These are phyloP conservation scores for Cercospora berteroae DNA, from an alignment of 2,329 filamentous ascomycete species.

Conservation along the genomic window DNA sequence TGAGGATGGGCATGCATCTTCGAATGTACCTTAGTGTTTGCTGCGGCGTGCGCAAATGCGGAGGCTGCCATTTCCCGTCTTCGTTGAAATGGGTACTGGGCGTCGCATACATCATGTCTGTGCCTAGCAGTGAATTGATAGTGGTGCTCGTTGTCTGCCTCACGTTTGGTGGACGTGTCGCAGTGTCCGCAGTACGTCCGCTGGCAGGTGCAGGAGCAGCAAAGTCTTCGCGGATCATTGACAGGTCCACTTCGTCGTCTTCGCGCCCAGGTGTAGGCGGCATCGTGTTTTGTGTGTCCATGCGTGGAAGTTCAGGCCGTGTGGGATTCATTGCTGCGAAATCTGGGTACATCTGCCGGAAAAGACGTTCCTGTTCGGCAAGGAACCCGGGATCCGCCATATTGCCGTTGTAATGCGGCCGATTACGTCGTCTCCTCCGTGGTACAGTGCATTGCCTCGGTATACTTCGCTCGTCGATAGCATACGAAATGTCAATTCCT, in stretches of 20 bases:
- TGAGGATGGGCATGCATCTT: constrained; percentile 48
- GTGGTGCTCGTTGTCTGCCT: constrained; percentile 32
- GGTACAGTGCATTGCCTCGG: constrained; percentile 49
- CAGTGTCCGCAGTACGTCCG: constrained; percentile 4
- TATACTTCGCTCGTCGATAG: constrained; percentile 65
- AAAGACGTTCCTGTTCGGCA: constrained; percentile 50
- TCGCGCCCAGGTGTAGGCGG: constrained; percentile 30
- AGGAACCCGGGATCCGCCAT: constrained; percentile 41
- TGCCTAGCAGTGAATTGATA: constrained; percentile 25
- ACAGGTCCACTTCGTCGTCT: constrained; percentile 39
- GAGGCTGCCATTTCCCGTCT: constrained; percentile 39
- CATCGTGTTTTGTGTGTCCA: constrained; percentile 13
- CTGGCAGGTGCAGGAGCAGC: constrained; percentile 7
- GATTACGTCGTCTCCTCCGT: constrained; percentile 41
- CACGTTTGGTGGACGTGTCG: constrained; percentile 24
- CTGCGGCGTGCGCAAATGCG: constrained; percentile 36
- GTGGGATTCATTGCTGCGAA: constrained; percentile 33
- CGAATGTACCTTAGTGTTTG: constrained; percentile 48
- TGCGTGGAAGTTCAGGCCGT: constrained; percentile 11
- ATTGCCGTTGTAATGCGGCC: constrained; percentile 35
- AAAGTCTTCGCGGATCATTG: constrained; percentile 37
- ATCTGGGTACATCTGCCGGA: constrained; percentile 48
- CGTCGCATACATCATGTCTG: constrained; percentile 38
- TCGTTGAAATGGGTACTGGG: constrained; percentile 33
- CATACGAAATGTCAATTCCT: constrained; percentile 69